phyloP scores from a whole-genome alignment of 257 asterid species.

The Cruciata laevipes region DNA sequence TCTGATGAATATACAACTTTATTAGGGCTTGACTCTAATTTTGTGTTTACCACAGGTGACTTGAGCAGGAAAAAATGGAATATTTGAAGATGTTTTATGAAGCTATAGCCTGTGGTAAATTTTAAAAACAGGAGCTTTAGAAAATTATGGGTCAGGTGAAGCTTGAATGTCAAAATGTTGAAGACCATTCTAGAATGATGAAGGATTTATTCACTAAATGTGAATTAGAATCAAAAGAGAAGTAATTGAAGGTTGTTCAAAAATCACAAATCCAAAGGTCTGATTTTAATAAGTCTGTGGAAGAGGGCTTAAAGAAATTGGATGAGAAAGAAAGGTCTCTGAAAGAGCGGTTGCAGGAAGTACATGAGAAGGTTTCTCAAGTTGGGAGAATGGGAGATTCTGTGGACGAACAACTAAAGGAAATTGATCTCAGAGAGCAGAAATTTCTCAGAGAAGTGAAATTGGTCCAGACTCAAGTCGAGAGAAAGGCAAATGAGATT shows the following conservation, averaged over 20 bases:
- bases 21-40: not conserved
- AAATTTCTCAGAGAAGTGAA: slow-evolving; percentile 7
- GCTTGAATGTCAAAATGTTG: not conserved
- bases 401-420: slow-evolving; percentile 11
- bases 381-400: slow-evolving; percentile 3
- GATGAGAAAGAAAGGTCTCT: slow-evolving; percentile 7
- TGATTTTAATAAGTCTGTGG: too few relatives aligned
- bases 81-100: not conserved
- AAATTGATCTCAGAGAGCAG: slow-evolving; percentile 9
- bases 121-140: not conserved
- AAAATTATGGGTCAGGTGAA: not conserved
- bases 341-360: slow-evolving; percentile 7
- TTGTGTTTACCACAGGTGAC: not conserved
- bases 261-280: too few relatives aligned
- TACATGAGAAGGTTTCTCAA: slow-evolving; percentile 3
- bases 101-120: not conserved
- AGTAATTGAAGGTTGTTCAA: too few relatives aligned
- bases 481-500: not conserved
- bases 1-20: not conserved
- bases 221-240: not conserved
- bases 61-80: not conserved
- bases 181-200: too few relatives aligned
- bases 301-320: too few relatives aligned
- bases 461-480: not conserved
- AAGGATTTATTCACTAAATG: too few relatives aligned